phyloP scores from a whole-genome alignment of 2,329 filamentous ascomycete genomes.

The Aspergillus japonicus region DNA sequence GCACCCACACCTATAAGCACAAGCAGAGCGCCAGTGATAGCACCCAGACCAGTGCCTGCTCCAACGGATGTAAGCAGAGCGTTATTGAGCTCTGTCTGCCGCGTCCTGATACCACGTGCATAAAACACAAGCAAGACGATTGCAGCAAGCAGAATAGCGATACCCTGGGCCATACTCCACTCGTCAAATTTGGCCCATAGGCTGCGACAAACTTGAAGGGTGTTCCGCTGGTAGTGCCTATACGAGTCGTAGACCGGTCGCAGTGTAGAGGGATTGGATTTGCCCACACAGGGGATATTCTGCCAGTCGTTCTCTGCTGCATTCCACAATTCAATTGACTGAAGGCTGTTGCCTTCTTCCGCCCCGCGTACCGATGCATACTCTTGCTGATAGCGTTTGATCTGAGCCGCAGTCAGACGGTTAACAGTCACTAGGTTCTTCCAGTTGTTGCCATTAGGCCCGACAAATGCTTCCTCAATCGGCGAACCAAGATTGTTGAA shows the following conservation, averaged over 20 bases:
- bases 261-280: constrained; percentile 38
- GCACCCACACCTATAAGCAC: constrained; percentile 28
- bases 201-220: constrained; percentile 72
- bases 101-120: constrained; percentile 57
- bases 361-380: constrained; percentile 74
- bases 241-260: constrained; percentile 58
- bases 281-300: constrained; percentile 42
- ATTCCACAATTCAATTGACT: constrained; percentile 59
- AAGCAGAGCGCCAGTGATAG: constrained; percentile 27
- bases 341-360: constrained; percentile 58
- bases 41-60: constrained; percentile 50
- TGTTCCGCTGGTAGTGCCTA: constrained; percentile 72
- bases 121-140: constrained; percentile 72
- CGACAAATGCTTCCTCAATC: constrained; percentile 90
- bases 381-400: constrained; percentile 81
- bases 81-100: constrained; percentile 55
- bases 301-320: constrained; percentile 57
- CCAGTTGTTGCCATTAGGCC: constrained; percentile 67
- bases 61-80: constrained; percentile 53
- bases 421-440: constrained; percentile 74
- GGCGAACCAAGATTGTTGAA: constrained; percentile 93
- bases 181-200: constrained; percentile 94
- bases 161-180: constrained; percentile 77
- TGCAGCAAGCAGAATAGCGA: constrained; percentile 66
- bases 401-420: constrained; percentile 76